A percentile compares a stretch with the other conserved stretches of the same genome.
These are phyloP conservation scores for Alternaria sp. DNA, from an alignment of 2,329 filamentous ascomycete species.

Conservation along the genomic window DNA sequence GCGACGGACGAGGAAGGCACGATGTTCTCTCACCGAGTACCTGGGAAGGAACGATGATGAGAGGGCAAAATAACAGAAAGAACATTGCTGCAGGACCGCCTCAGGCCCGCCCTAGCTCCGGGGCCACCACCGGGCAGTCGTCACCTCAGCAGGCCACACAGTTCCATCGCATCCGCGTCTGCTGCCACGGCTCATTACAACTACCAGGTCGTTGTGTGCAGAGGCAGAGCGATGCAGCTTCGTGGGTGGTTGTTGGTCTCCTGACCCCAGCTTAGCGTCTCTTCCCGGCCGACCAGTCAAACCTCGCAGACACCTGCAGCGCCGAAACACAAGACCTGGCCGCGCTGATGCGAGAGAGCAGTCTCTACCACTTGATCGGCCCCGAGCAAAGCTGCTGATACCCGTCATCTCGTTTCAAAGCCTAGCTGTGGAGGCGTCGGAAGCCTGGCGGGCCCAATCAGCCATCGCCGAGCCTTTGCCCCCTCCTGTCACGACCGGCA, in stretches of 20 bases:
- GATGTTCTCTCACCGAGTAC: constrained; percentile 18
- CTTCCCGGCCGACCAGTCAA: constrained; percentile 35
- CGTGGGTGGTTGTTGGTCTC: constrained; percentile 43
- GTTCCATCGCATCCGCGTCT: constrained; percentile 14
- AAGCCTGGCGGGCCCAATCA: constrained; percentile 34
- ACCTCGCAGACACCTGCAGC: constrained; percentile 14
- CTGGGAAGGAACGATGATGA: constrained; percentile 24
- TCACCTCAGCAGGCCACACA: constrained; percentile 29
- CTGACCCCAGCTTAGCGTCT: constrained; percentile 35
- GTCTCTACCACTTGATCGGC: constrained; percentile 33
- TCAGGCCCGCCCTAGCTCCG: constrained; percentile 12
- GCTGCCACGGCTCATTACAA: constrained; percentile 35
- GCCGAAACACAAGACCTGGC: constrained; percentile 27
- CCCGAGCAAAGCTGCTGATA: constrained; percentile 23
- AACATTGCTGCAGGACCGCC: constrained; percentile 24
- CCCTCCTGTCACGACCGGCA: constrained; percentile 28
- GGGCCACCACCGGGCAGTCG: constrained; percentile 17
- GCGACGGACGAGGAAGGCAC: constrained; percentile 33
- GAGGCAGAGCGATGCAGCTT: constrained; percentile 35
- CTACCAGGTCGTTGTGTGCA: constrained; percentile 28
- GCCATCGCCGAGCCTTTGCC: constrained; percentile 29
- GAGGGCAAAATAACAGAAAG: constrained; percentile 16
- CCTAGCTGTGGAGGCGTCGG: constrained; percentile 18
- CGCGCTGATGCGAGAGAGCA: constrained; percentile 24
- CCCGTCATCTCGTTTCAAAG: constrained; percentile 43